Evolutionary conservation across 306 rosid species (phyloP).

Genomic region (Dalbergia cultrata): DNA sequence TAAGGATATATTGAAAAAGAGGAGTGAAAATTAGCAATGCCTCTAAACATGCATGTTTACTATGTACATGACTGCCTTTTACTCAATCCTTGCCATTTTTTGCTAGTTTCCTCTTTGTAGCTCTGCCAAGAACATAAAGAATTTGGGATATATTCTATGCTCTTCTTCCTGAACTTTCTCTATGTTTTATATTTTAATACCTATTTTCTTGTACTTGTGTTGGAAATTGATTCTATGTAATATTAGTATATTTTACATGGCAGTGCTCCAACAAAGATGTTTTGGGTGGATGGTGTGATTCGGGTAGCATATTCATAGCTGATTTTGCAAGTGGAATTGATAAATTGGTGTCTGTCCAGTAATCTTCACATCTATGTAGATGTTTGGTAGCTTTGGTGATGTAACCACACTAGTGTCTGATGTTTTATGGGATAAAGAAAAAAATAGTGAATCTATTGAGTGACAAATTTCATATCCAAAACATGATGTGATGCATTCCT

Average conservation of each 20-base stretch:
- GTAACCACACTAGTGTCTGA: neutral
- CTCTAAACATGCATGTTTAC: conserved; percentile 23
- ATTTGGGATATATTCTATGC: conserved; percentile 13
- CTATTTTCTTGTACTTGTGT: neutral
- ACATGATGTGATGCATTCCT: conserved; percentile 18
- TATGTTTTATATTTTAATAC: neutral
- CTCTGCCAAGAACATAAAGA: conserved; percentile 7
- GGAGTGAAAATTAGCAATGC: conserved; percentile 18
- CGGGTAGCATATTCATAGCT: conserved; percentile 81
- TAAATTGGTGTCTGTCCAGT: conserved; percentile 16
- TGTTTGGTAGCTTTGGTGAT: conserved; percentile 12
- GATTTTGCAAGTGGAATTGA: conserved; percentile 56
- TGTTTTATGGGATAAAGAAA: neutral
- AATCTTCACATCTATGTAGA: conserved; percentile 21
- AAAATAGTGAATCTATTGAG: neutral
- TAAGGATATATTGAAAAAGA: conserved; percentile 1
- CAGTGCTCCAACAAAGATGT: conserved; percentile 83
- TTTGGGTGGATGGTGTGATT: conserved; percentile 93
- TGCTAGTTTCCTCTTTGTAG: conserved; percentile 21
- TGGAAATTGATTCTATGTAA: conserved; percentile 31
- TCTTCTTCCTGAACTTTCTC: conserved; percentile 9
- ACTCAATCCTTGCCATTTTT: neutral
- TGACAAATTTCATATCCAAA: neutral
- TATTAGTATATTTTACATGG: conserved; percentile 52
- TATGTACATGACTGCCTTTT: neutral